Conservation (phyloP, 495 filamentous ascomycete species). For the Xylaria sp. region DNA sequence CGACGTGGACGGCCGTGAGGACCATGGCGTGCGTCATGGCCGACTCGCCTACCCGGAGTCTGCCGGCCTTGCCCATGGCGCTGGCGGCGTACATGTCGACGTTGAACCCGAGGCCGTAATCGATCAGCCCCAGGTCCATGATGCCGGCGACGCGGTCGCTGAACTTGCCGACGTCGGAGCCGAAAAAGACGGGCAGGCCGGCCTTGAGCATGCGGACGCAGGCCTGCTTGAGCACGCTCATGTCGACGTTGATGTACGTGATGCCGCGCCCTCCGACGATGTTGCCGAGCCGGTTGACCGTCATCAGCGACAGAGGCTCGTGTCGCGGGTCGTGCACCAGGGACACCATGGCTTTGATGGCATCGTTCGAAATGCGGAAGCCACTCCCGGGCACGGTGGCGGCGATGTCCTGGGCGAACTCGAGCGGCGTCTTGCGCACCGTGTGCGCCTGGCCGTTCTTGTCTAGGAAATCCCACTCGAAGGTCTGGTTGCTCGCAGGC, state of each 20-base stretch:
- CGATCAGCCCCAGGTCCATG: slow-evolving; percentile 75
- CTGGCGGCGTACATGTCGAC: slow-evolving; percentile 59
- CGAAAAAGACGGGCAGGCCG: slow-evolving; percentile 85
- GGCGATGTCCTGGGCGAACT: slow-evolving; percentile 68
- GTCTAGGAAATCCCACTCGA: slow-evolving; percentile 81
- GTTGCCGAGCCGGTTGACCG: slow-evolving; percentile 80
- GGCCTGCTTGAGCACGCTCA: slow-evolving; percentile 71
- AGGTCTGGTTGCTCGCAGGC: slow-evolving; percentile 67
- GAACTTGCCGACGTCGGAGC: slow-evolving; percentile 85
- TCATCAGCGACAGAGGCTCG: slow-evolving; percentile 70
- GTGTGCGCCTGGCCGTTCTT: slow-evolving; percentile 65
- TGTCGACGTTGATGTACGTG: slow-evolving; percentile 83
- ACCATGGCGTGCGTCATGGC: slow-evolving; percentile 94
- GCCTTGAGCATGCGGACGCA: slow-evolving; percentile 77
- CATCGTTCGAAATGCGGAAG: slow-evolving; percentile 58
- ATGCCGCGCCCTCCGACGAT: slow-evolving; percentile 73
- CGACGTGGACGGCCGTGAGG: slow-evolving; percentile 79
- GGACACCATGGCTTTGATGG: slow-evolving; percentile 69
- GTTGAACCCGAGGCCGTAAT: slow-evolving; percentile 82
- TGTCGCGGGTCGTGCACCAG: slow-evolving; percentile 87
- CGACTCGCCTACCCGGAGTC: slow-evolving; percentile 73
- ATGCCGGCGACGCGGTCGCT: slow-evolving; percentile 68
- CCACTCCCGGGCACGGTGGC: slow-evolving; percentile 39
- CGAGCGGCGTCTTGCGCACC: slow-evolving; percentile 66
- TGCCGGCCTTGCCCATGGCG: slow-evolving; percentile 70